phyloP scores from a whole-genome alignment of 352 stramenopile genomes.

The Thraustotheca clavata region DNA sequence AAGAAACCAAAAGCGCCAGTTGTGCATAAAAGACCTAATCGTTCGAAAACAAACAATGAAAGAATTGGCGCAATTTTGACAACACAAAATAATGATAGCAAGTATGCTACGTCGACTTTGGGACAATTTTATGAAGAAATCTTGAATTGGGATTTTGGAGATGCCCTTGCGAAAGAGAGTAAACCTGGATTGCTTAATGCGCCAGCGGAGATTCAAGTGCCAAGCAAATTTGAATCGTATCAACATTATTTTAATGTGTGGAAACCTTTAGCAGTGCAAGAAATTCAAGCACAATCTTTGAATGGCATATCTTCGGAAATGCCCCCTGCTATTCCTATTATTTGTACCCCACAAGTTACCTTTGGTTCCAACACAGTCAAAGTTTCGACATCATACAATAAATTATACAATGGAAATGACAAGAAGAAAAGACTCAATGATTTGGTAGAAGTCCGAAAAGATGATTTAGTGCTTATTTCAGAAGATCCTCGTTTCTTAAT shows the following conservation, averaged over 20 bases:
- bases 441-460: slow-evolving; percentile 25
- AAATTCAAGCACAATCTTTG: slow-evolving; percentile 83
- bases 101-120: slow-evolving; percentile 25
- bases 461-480: slow-evolving; percentile 73
- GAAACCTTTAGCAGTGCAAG: slow-evolving; percentile 74
- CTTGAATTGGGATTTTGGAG: slow-evolving; percentile 71
- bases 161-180: slow-evolving; percentile 52
- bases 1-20: neutral
- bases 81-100: neutral
- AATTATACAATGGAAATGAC: slow-evolving; percentile 69
- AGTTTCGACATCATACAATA: neutral
- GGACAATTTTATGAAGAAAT: slow-evolving; percentile 81
- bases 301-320: slow-evolving; percentile 67
- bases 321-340: slow-evolving; percentile 38
- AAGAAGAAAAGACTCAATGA: slow-evolving; percentile 21
- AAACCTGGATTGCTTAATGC: slow-evolving; percentile 28
- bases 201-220: slow-evolving; percentile 34
- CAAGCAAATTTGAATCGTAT: slow-evolving; percentile 79
- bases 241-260: slow-evolving; percentile 85
- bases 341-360: neutral
- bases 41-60: slow-evolving; percentile 2
- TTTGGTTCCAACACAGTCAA: slow-evolving; percentile 7
- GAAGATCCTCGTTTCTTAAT: slow-evolving; percentile 43
- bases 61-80: neutral
- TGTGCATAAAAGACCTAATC: slow-evolving; percentile 17